phyloP scores from a whole-genome alignment of 306 rosid species.

The Lithocarpus polystachyus region DNA sequence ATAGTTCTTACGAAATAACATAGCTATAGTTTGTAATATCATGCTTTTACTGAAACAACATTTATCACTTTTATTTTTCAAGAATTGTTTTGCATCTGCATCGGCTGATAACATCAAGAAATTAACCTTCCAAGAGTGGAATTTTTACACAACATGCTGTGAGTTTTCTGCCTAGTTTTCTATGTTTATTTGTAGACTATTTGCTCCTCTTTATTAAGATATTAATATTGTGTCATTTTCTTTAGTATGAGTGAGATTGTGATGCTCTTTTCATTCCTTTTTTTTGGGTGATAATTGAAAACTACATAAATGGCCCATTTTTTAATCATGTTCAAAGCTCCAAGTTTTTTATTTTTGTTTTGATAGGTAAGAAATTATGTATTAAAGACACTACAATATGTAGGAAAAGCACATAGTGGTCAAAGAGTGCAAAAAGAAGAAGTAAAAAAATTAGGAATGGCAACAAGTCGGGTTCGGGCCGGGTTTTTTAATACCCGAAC shows the following conservation, averaged over 20 bases:
- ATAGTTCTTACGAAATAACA: conserved; percentile 11
- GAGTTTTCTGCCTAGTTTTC: conserved; percentile 35
- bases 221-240: neutral
- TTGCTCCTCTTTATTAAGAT: conserved; percentile 1
- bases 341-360: neutral
- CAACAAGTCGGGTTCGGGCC: no score
- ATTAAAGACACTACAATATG: no score
- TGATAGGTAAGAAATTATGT: no score
- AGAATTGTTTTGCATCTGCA: conserved; percentile 94
- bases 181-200: conserved; percentile 3
- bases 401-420: no score
- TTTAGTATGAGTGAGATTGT: neutral
- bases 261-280: neutral
- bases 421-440: no score
- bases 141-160: conserved; percentile 98
- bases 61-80: conserved; percentile 20
- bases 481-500: no score
- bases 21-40: conserved; percentile 11
- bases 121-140: conserved; percentile 90
- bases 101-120: conserved; percentile 98
- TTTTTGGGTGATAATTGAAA: neutral
- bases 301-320: neutral
- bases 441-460: no score
- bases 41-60: neutral
- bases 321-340: neutral